A percentile compares a stretch with the other conserved stretches of the same genome.
Conservation (phyloP, 345 rosid genomes). For the Kernera saxatilis region DNA sequence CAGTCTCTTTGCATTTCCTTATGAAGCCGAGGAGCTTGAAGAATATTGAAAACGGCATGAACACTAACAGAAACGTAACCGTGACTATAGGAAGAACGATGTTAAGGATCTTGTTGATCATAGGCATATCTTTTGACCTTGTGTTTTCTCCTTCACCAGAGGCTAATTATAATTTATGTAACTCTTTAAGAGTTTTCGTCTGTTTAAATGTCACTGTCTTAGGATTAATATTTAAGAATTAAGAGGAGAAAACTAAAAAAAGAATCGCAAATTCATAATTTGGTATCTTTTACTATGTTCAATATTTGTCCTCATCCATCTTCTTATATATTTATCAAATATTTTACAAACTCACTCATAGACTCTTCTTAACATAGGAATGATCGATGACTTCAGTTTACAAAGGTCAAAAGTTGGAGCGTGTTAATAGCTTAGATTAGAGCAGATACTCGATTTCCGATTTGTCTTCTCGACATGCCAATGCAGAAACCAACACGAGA, state of each 20-base stretch:
- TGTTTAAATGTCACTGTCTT: background rate
- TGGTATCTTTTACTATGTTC: background rate
- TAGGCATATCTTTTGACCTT: slow-evolving; percentile 25
- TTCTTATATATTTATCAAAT: background rate
- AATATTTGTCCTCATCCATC: background rate
- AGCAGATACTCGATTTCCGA: background rate
- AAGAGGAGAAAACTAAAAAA: background rate
- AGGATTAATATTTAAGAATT: background rate
- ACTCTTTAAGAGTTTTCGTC: background rate
- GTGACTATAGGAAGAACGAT: slow-evolving; percentile 36
- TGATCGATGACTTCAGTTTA: background rate
- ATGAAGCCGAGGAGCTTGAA: slow-evolving; percentile 29
- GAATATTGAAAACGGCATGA: slow-evolving; percentile 35
- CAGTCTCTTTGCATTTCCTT: slow-evolving; percentile 16
- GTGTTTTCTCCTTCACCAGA: background rate
- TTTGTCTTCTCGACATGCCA: background rate
- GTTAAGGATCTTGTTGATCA: slow-evolving; percentile 38
- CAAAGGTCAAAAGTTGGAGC: background rate
- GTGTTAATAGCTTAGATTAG: background rate
- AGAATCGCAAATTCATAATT: background rate
- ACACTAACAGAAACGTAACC: slow-evolving; percentile 30
- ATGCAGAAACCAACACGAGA: background rate
- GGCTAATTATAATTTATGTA: background rate
- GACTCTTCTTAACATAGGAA: background rate
- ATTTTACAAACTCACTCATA: background rate